Evolutionary conservation across 176 grass and related monocot genomes (phyloP), one percentile per base, ranked within the genome.

Genomic region (Alopecurus myosuroides): DNA sequence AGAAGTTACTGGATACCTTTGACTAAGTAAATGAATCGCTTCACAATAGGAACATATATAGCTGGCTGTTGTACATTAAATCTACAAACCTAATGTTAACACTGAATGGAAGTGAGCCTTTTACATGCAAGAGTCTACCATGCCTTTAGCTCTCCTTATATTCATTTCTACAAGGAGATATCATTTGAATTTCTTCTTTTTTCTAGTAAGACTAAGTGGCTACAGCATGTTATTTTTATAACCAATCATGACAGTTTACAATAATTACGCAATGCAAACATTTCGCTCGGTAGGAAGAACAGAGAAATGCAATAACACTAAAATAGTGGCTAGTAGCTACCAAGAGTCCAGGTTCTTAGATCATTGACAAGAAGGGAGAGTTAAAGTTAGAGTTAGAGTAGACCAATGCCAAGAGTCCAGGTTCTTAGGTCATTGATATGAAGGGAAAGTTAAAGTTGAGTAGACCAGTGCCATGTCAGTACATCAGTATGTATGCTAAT

Each of bases 111-210:
- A 66, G 17, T 57, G 25, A 48, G 48, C 12, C 1, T 70, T 50
- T 39, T 28, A 57, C 23, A 14, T 51, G 61, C 7, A 6, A 82
- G 41, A 49, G 17, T 74, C 1, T 69, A 55, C 15, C 18, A 81
- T 14, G 42, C 28, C 11, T 46, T 70, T 35, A 46, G 28, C 31
- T 44, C 76, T 49, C 25, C 51, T 56, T 82, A 28, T 50, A 70
- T 68, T 57, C 37, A 36, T 69, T 22, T 87, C n/a, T 58, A 68
- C 30, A 82, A 66, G 8, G 65, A 82, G 29, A 22, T 83, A 41
- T 22, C 68, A 52, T 18, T 33, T 31, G 4, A 70, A 29, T 13
- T 56, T 39, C 28, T 70, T 60, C 20, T 55, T 45, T 66, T 69
- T 17, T 19, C 13, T 22, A 51, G 63, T 9, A 49, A 28, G 39